phyloP scores from a whole-genome alignment of 1,284 basidiomycete species.

The Schizophyllum amplum region DNA sequence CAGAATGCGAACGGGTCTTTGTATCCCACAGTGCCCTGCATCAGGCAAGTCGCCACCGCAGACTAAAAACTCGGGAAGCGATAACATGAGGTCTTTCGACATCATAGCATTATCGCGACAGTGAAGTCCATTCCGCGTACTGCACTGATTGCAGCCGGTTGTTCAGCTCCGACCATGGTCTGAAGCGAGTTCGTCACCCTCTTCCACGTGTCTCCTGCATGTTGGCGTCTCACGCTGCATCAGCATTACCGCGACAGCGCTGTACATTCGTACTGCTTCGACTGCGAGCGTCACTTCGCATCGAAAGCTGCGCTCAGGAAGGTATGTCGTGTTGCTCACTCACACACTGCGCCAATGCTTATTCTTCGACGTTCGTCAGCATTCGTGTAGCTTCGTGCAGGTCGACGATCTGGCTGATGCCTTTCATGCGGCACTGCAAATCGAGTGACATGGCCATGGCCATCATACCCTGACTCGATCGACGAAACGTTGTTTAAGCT shows the following conservation, averaged over 20 bases:
- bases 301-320: not conserved
- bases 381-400: too few relatives aligned
- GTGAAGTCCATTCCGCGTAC: not conserved
- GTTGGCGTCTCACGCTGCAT: not conserved
- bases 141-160: not conserved
- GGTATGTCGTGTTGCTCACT: too few relatives aligned
- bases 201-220: not conserved
- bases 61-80: too few relatives aligned
- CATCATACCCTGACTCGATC: too few relatives aligned
- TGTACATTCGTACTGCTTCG: not conserved
- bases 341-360: too few relatives aligned
- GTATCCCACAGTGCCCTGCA: not conserved
- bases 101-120: not conserved
- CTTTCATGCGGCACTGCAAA: too few relatives aligned
- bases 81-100: too few relatives aligned
- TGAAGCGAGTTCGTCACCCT: not conserved
- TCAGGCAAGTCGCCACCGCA: not conserved
- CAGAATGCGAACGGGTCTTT: not conserved
- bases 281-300: not conserved
- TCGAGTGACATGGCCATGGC: too few relatives aligned
- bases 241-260: not conserved
- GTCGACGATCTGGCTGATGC: too few relatives aligned
- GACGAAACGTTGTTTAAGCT: too few relatives aligned
- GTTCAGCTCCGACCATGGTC: not conserved
- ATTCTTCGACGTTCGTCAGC: too few relatives aligned